Evolutionary conservation across 192 early-diverging fungal genomes (phyloP), one percentile per base, ranked within the genome.

Genomic region (Podila verticillata): DNA sequence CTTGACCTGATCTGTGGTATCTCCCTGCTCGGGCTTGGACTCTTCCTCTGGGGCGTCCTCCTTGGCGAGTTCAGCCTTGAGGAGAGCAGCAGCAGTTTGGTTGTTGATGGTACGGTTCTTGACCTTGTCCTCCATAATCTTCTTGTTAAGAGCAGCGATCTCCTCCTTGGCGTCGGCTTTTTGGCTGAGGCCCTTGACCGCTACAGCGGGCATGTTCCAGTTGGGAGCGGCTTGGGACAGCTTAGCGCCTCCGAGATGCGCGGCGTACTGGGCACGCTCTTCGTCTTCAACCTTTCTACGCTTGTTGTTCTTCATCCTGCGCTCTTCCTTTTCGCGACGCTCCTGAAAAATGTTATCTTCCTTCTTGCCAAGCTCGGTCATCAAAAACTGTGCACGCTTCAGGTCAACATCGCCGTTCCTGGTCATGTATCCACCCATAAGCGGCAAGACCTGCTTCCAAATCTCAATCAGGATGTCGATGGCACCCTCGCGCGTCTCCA

Each of bases 401-500:
- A 98, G 68, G 65, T 98, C 85, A 1, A 94, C 84, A 24, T 93
- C 81, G 20, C 97, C 97, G 60, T 91, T 88, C 20, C 91, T 81
- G 30, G 98, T 97, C 58, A 99, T 86, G 72, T 95, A 99, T 2
- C 94, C 95, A 48, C 92, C 93, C 64, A 87, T 86, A 9, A 83
- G 66, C 2, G 91, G 89, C 61, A 99, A 82, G n/a, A 89, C 83
- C 13, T 89, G 84, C 82, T 97, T 97, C 93, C 98, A 99, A 26
- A 96, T 90, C 13, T 91, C 86, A 66, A 97, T 94, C 57, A 99
- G 84, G 48, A 89, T 89, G 61, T 95, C 95, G 60, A 99, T 89
- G 9, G 97, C 96, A 36, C 96, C 96, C 85, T 99, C 96, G 58
- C 94, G 93, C 58, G 98, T 98, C 70, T 97, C 95, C 56, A 99